Conservation (phyloP, 2,329 filamentous ascomycete genomes). For the Aspergillus carbonarius region DNA sequence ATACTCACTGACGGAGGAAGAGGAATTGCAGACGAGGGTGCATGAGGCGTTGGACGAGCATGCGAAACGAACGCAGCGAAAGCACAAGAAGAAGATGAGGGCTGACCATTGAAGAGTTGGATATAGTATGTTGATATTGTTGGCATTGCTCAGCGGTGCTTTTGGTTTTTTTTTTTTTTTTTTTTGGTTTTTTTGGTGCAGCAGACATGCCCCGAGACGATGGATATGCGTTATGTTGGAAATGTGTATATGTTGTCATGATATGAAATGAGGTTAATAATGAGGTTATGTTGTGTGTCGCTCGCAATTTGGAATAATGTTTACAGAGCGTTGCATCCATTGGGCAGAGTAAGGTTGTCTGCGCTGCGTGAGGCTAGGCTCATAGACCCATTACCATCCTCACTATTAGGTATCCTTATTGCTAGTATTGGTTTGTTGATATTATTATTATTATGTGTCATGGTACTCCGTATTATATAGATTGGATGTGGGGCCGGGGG, state of each 20-base stretch:
- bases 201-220: not conserved
- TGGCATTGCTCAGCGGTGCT: too few relatives aligned
- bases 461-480: not conserved
- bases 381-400: too few relatives aligned
- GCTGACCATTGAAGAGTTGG: slow-evolving; percentile 3
- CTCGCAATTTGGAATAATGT: not conserved
- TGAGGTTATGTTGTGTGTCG: not conserved
- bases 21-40: slow-evolving; percentile 35
- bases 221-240: not conserved
- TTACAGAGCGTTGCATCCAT: not conserved
- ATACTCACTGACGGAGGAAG: slow-evolving; percentile 14
- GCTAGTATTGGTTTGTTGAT: too few relatives aligned
- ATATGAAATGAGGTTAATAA: not conserved
- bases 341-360: too few relatives aligned
- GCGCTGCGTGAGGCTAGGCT: too few relatives aligned
- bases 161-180: too few relatives aligned
- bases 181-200: too few relatives aligned
- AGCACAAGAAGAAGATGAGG: slow-evolving; percentile 15
- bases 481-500: not conserved
- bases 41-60: slow-evolving; percentile 31
- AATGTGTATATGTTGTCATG: not conserved
- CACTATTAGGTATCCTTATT: not conserved
- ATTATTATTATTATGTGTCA: too few relatives aligned
- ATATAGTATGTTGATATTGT: not conserved
- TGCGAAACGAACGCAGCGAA: slow-evolving; percentile 25